Evolutionary conservation across 768 basidiomycete species (phyloP).

Genomic region (Phallus indusiatus): DNA sequence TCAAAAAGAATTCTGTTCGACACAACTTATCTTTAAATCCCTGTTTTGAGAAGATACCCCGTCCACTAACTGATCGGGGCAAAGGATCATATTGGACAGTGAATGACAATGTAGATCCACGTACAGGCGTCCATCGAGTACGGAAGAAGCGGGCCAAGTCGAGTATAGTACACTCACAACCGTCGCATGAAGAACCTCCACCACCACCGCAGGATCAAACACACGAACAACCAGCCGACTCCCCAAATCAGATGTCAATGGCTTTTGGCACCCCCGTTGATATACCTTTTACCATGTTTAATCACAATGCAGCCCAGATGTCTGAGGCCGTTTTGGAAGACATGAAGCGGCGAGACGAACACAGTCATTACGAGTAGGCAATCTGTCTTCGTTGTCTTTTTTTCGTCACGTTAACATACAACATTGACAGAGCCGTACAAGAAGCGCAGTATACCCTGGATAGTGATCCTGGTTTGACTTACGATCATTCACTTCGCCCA

Average conservation of each 20-base stretch:
- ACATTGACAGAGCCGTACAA: not conserved
- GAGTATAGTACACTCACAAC: constrained; percentile 39
- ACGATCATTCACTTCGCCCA: constrained; percentile 1
- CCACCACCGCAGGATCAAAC: not conserved
- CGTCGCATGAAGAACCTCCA: not conserved
- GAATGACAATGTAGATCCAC: constrained; percentile 81
- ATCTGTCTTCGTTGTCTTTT: not conserved
- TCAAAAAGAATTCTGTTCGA: constrained; percentile 90
- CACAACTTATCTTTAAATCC: constrained; percentile 87
- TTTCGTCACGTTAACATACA: not conserved
- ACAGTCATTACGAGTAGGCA: not conserved
- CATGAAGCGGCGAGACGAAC: not conserved
- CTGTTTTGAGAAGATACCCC: constrained; percentile 84
- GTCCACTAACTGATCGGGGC: constrained; percentile 84
- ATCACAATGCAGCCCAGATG: not conserved
- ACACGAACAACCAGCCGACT: not conserved
- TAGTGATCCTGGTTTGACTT: not conserved
- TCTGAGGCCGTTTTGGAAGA: constrained; percentile 2
- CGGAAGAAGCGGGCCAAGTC: constrained; percentile 67
- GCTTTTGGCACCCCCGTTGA: constrained; percentile 5
- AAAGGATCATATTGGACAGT: constrained; percentile 92
- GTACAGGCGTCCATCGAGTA: constrained; percentile 80
- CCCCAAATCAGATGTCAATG: constrained; percentile 1
- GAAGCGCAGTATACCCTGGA: constrained; percentile 6
- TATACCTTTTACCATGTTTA: constrained; percentile 5